Evolutionary conservation across 164 flowering plant species (phyloP).

Genomic region (Vitis rupestris): DNA sequence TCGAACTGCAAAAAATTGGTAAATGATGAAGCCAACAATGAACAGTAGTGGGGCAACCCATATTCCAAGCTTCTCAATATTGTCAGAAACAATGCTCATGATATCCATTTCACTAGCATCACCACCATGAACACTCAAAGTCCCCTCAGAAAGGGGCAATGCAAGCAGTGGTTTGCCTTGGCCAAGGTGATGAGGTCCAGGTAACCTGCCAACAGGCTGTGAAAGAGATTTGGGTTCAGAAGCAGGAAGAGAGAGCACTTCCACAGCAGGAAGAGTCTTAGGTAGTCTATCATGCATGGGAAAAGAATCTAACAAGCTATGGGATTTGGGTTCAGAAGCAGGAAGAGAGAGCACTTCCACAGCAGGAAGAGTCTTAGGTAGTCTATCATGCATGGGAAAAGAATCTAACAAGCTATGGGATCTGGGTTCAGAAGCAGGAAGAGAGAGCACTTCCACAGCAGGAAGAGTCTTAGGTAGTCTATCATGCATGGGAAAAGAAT

Average conservation of each 20-base stretch:
- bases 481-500: conserved; percentile 10
- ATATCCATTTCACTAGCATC: conserved; percentile 2
- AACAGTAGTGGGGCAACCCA: conserved; percentile 11
- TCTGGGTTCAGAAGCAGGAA: conserved; percentile 4
- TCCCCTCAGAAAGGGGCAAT: conserved; percentile 17
- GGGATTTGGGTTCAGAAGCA: conserved; percentile 25
- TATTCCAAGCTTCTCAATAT: background rate
- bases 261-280: conserved; percentile 8
- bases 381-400: conserved; percentile 8
- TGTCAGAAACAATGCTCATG: background rate
- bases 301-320: conserved; percentile 15
- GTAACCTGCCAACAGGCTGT: background rate
- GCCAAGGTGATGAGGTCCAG: conserved; percentile 10
- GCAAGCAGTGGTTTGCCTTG: conserved; percentile 16
- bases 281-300: conserved; percentile 5
- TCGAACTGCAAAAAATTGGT: background rate
- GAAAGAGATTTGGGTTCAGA: conserved; percentile 4
- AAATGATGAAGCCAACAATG: conserved; percentile 8
- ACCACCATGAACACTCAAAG: conserved; percentile 3
- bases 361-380: conserved; percentile 9
- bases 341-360: conserved; percentile 14
- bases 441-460: conserved; percentile 6
- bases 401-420: background rate
- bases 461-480: conserved; percentile 7
- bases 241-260: conserved; percentile 16